A percentile compares a stretch with the other conserved stretches of the same genome.
Conservation (phyloP, 1,139 yeast species). For the Arxiozyma slooffiae region DNA sequence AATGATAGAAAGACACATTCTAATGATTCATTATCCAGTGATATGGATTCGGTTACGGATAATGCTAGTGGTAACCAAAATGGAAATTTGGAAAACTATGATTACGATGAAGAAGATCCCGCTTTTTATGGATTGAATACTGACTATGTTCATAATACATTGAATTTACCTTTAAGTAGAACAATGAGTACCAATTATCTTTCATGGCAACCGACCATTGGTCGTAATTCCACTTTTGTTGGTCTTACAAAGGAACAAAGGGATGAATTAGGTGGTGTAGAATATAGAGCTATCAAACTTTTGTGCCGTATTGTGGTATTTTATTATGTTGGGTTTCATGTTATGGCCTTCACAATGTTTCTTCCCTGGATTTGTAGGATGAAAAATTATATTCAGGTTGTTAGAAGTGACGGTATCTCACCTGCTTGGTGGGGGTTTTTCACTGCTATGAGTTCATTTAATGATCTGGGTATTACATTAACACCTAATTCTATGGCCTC, state of each 20-base stretch:
- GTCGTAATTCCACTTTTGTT: conserved; percentile 90
- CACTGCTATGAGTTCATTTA: conserved; percentile 66
- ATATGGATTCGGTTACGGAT: background rate
- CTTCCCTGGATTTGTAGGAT: conserved; percentile 54
- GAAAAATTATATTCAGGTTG: conserved; percentile 35
- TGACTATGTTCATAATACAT: conserved; percentile 8
- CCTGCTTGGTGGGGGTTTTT: conserved; percentile 93
- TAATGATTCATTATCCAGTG: background rate
- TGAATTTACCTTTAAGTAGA: conserved; percentile 19
- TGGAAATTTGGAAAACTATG: background rate
- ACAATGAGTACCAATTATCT: conserved; percentile 54
- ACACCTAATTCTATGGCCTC: conserved; percentile 70
- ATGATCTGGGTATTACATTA: conserved; percentile 73
- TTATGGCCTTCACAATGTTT: conserved; percentile 48
- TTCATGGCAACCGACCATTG: conserved; percentile 84
- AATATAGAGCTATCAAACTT: conserved; percentile 77
- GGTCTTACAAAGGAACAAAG: conserved; percentile 74
- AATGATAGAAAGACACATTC: background rate
- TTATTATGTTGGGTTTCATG: conserved; percentile 70
- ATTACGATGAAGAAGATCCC: conserved; percentile 5
- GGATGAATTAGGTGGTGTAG: conserved; percentile 94
- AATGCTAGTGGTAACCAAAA: conserved; percentile 2
- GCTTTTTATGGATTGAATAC: conserved; percentile 16
- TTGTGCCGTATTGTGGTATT: conserved; percentile 54
- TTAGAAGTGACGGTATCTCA: conserved; percentile 48